phyloP scores from a whole-genome alignment of 371 early-diverging fungal genomes.

The Rhizopus arrhizus region DNA sequence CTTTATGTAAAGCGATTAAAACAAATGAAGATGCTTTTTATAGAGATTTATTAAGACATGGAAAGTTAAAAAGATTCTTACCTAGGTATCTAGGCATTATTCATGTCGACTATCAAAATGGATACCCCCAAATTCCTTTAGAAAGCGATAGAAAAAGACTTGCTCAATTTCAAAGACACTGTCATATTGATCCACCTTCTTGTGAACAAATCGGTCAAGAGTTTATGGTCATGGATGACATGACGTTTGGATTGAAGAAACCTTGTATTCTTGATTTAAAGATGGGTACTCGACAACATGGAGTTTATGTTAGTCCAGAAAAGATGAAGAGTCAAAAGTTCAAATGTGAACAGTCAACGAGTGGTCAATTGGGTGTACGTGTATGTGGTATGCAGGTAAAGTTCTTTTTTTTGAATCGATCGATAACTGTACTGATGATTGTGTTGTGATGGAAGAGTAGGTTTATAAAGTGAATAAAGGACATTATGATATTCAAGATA shows the following conservation, averaged over 20 bases:
- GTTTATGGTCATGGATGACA: conserved; percentile 89
- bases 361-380: conserved; percentile 84
- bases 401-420: background rate
- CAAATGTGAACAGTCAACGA: conserved; percentile 88
- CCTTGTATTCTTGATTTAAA: conserved; percentile 95
- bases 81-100: conserved; percentile 28
- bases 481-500: conserved; percentile 74
- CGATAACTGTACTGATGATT: background rate
- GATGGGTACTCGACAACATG: conserved; percentile 95
- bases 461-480: conserved; percentile 17
- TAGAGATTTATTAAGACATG: conserved; percentile 21
- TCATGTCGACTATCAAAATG: conserved; percentile 22
- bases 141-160: conserved; percentile 72
- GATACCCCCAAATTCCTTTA: conserved; percentile 62
- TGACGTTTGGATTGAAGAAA: conserved; percentile 76
- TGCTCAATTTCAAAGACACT: conserved; percentile 48
- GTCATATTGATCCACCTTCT: background rate
- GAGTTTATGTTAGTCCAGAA: conserved; percentile 75
- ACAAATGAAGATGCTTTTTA: conserved; percentile 29
- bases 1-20: conserved; percentile 35
- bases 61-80: conserved; percentile 17
- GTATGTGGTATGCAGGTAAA: conserved; percentile 95
- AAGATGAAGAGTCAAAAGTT: conserved; percentile 81
- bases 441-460: background rate
- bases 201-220: conserved; percentile 45